Conservation (phyloP, 176 grass and related monocot genomes). For the Stipa capillata region DNA sequence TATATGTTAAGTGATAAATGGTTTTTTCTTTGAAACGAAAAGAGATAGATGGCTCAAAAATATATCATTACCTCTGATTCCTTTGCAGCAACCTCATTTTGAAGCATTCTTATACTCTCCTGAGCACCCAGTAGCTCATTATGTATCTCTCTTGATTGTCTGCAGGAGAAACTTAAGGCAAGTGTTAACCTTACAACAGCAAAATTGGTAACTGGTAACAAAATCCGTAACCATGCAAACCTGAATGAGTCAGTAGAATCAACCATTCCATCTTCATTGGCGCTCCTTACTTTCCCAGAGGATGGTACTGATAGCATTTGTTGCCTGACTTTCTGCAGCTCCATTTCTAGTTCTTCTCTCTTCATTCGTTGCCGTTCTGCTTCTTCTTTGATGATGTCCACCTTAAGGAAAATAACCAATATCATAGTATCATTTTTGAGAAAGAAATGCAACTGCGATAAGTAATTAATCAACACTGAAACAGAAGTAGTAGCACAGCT, state of each 20-base stretch:
- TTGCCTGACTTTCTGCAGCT: slow-evolving; percentile 70
- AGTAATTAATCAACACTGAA: not conserved
- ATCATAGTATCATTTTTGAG: not conserved
- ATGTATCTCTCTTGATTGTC: slow-evolving; percentile 22
- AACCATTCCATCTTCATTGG: slow-evolving; percentile 24
- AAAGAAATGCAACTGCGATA: not conserved
- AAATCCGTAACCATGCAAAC: slow-evolving; percentile 23
- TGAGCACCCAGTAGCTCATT: slow-evolving; percentile 45
- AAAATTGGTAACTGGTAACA: slow-evolving; percentile 2
- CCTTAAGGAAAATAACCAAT: slow-evolving; percentile 41
- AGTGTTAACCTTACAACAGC: not conserved
- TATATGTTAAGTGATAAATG: not conserved
- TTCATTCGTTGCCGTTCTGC: slow-evolving; percentile 59
- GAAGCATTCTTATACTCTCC: slow-evolving; percentile 59
- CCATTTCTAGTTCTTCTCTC: slow-evolving; percentile 73
- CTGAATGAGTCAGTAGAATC: slow-evolving; percentile 32
- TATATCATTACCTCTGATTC: slow-evolving; percentile 60
- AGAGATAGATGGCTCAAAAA: not conserved
- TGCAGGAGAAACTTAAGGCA: slow-evolving; percentile 15
- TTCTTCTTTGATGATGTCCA: slow-evolving; percentile 69
- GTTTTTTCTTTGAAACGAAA: not conserved
- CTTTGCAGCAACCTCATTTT: slow-evolving; percentile 76
- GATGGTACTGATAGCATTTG: slow-evolving; percentile 51
- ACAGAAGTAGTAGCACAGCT: slow-evolving; percentile 12
- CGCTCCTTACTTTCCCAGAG: slow-evolving; percentile 27